Base-by-base conservation (phyloP, 495 filamentous ascomycete genomes). In the Penicillium alfredii region DNA sequence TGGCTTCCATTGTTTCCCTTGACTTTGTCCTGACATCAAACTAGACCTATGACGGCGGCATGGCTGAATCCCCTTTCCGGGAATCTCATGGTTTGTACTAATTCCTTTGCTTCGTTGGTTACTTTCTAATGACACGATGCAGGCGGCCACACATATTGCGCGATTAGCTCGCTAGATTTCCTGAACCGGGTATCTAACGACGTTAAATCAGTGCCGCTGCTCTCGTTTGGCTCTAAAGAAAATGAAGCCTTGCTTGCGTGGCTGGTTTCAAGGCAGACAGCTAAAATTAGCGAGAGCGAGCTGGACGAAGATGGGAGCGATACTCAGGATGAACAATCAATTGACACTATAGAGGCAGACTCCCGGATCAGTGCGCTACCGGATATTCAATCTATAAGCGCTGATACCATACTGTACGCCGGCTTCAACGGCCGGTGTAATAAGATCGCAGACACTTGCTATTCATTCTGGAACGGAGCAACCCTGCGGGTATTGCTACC, bases 141-240 rank as follows among this genome's bases (percentile, higher is more conserved):
- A 90, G 88, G 87, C 45, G 90, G 90, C 31, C 85, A 86, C 53
- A 86, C 86, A 32, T 93, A 88, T 66, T 93, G 86, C 51, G 87
- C 82, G 28, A 73, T 95, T 42, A 69, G 72, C 25, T 78, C 87
- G 17, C 63, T 97, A 11, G 76, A 77, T 2, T 72, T 94, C 20
- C 69, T 94, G 13, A 69, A 76, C 51, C 74, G 56, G 38, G 44
- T 50, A 15, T 44, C 42, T 20, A 35, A 35, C 27, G 43, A 54
- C 34, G 42, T 30, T 8, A 37, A 30, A 28, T 25, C 46, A 15
- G 36, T 42, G 11, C 33, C 33, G 27, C 36, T 71, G 23, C 38
- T 67, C 29, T 56, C 53, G 5, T 58, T 60, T 21, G 58, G 55
- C 31, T 49, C 55, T 43, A 33, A 17, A 31, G 53, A 50, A 16